A percentile compares a stretch with the other conserved stretches of the same genome.
phyloP scores from a whole-genome alignment of 2,329 filamentous ascomycete species.

The Cytospora mali region DNA sequence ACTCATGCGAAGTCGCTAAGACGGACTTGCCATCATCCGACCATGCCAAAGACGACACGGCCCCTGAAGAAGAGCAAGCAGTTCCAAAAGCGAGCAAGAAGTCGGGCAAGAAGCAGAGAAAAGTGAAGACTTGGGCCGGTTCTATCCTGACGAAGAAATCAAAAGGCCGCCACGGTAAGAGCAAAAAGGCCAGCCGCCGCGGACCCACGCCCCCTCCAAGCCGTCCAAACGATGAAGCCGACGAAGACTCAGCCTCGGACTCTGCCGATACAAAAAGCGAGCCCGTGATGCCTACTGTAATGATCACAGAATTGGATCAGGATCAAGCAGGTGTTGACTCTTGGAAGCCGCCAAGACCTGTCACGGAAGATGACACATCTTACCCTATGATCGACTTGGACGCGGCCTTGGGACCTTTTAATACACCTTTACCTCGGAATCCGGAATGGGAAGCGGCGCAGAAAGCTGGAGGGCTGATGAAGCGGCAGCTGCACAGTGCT shows the following conservation, averaged over 20 bases:
- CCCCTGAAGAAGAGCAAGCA: constrained; percentile 28
- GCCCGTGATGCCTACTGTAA: constrained; percentile 42
- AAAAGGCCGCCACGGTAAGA: constrained; percentile 51
- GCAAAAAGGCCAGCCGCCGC: constrained; percentile 45
- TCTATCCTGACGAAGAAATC: constrained; percentile 67
- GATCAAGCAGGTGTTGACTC: constrained; percentile 34
- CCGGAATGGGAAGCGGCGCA: constrained; percentile 70
- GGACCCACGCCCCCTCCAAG: constrained; percentile 52
- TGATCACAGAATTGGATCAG: constrained; percentile 44
- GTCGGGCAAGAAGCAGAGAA: constrained; percentile 57
- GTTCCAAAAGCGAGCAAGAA: constrained; percentile 36
- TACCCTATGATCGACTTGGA: constrained; percentile 91
- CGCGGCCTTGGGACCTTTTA: constrained; percentile 89
- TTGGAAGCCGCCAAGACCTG: constrained; percentile 44
- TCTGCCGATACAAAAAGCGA: constrained; percentile 35
- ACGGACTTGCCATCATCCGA: constrained; percentile 40
- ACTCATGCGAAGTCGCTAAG: constrained; percentile 45
- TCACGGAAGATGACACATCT: constrained; percentile 63
- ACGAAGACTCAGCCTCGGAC: constrained; percentile 36
- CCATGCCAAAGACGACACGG: constrained; percentile 39
- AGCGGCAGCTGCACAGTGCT: constrained; percentile 76
- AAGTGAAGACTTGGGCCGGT: constrained; percentile 74
- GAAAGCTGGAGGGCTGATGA: constrained; percentile 56
- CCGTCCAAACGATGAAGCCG: constrained; percentile 35
- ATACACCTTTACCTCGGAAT: constrained; percentile 70